Conservation (phyloP, 2,329 filamentous ascomycete genomes). For the Diaporthe eres region DNA sequence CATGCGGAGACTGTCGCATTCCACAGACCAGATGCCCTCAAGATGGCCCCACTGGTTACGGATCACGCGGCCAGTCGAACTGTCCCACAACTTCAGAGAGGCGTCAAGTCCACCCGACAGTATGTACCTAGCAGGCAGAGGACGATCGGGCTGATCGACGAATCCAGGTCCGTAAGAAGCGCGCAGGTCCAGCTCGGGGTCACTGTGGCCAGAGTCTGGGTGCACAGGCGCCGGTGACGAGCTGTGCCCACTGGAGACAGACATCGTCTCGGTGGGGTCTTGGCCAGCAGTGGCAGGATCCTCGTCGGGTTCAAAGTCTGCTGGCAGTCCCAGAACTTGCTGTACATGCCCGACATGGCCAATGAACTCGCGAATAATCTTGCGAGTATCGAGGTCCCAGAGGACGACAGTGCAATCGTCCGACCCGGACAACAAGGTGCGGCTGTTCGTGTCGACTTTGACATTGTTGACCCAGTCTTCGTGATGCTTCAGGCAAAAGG, state of each 20-base stretch:
- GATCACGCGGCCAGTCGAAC: slow-evolving; percentile 83
- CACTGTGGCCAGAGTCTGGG: slow-evolving; percentile 44
- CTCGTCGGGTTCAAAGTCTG: slow-evolving; percentile 91
- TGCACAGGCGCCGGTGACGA: slow-evolving; percentile 53
- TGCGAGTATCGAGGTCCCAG: slow-evolving; percentile 90
- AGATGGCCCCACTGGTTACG: slow-evolving; percentile 97
- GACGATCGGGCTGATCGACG: slow-evolving; percentile 71
- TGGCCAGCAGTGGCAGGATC: slow-evolving; percentile 59
- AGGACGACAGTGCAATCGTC: slow-evolving; percentile 93
- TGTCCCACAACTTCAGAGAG: slow-evolving; percentile 94
- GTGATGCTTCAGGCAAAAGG: slow-evolving; percentile 86
- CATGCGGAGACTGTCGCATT: slow-evolving; percentile 88
- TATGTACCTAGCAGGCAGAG: slow-evolving; percentile 89
- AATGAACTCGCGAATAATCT: slow-evolving; percentile 82
- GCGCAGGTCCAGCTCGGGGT: slow-evolving; percentile 60
- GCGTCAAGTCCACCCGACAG: slow-evolving; percentile 92
- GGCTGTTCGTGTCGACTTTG: slow-evolving; percentile 83
- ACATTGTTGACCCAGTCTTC: slow-evolving; percentile 98
- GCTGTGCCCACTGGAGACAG: slow-evolving; percentile 63
- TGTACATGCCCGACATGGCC: slow-evolving; percentile 97
- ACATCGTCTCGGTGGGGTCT: slow-evolving; percentile 68
- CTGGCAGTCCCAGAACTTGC: slow-evolving; percentile 86
- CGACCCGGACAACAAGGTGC: slow-evolving; percentile 91
- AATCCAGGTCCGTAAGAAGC: slow-evolving; percentile 74
- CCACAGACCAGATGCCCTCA: slow-evolving; percentile 95